phyloP scores from a whole-genome alignment of 169 alveolate genomes.

The Plasmodium knowlesi region DNA sequence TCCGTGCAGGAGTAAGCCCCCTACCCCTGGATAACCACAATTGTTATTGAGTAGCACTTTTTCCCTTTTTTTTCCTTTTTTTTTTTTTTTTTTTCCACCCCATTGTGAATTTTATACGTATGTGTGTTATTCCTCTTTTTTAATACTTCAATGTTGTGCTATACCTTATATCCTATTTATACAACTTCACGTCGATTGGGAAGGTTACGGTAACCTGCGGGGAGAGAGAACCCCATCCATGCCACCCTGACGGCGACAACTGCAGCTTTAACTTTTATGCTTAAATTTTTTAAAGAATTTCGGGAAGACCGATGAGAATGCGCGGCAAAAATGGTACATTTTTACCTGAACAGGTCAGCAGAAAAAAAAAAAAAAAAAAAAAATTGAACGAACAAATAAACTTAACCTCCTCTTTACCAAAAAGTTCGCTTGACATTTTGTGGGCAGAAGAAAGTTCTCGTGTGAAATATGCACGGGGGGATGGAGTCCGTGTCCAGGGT shows the following conservation, averaged over 20 bases:
- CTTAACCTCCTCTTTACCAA: not conserved
- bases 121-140: not conserved
- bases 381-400: not conserved
- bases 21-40: not conserved
- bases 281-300: too few species aligned
- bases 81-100: not conserved
- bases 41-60: not conserved
- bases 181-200: not conserved
- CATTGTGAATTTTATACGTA: not conserved
- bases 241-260: not conserved
- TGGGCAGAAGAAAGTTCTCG: not conserved
- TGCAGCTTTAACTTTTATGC: not conserved
- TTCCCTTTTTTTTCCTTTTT: slow-evolving; percentile 7
- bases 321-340: not conserved
- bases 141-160: not conserved
- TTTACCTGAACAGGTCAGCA: not conserved
- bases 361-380: not conserved
- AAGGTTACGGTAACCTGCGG: not conserved
- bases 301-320: not conserved
- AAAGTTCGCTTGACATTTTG: not conserved
- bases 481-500: not conserved
- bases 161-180: not conserved
- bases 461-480: not conserved
- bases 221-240: not conserved
- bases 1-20: not conserved